phyloP scores from a whole-genome alignment of 148 eudicot species.

The Fagopyrum tataricum region DNA sequence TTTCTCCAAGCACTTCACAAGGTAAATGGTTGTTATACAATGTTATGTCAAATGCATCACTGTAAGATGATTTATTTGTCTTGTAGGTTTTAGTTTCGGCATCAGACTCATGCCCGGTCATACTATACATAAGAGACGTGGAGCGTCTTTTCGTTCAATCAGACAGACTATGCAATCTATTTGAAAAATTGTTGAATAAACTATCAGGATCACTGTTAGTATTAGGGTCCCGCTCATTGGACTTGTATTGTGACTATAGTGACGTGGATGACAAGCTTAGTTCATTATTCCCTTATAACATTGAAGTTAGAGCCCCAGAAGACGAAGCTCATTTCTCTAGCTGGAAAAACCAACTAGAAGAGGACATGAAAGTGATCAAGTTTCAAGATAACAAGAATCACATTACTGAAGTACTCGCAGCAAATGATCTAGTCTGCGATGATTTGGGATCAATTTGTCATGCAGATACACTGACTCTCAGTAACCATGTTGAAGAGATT shows the following conservation, averaged over 20 bases:
- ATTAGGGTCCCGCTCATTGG: conserved; percentile 67
- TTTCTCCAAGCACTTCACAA: conserved; percentile 75
- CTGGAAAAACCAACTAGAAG: conserved; percentile 78
- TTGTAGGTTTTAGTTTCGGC: conserved; percentile 58
- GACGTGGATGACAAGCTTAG: conserved; percentile 51
- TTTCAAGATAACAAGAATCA: conserved; percentile 80
- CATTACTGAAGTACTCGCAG: conserved; percentile 78
- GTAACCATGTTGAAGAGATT: conserved; percentile 72
- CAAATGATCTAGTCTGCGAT: conserved; percentile 83
- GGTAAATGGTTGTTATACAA: conserved; percentile 24
- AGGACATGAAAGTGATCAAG: conserved; percentile 70
- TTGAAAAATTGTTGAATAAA: conserved; percentile 43
- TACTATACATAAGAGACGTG: conserved; percentile 73
- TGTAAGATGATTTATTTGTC: neutral
- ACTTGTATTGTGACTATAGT: conserved; percentile 31
- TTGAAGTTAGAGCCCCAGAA: conserved; percentile 72
- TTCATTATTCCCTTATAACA: conserved; percentile 62
- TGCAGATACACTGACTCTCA: conserved; percentile 54
- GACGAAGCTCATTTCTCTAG: conserved; percentile 57
- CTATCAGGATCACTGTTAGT: conserved; percentile 62
- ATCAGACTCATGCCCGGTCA: conserved; percentile 48
- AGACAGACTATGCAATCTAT: conserved; percentile 52
- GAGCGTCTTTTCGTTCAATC: conserved; percentile 62
- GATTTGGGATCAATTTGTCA: conserved; percentile 71
- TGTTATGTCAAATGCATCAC: neutral